Evolutionary conservation across 352 stramenopile genomes (phyloP), one percentile per base, ranked within the genome.

Genomic region (Phytopythium helicoides): DNA sequence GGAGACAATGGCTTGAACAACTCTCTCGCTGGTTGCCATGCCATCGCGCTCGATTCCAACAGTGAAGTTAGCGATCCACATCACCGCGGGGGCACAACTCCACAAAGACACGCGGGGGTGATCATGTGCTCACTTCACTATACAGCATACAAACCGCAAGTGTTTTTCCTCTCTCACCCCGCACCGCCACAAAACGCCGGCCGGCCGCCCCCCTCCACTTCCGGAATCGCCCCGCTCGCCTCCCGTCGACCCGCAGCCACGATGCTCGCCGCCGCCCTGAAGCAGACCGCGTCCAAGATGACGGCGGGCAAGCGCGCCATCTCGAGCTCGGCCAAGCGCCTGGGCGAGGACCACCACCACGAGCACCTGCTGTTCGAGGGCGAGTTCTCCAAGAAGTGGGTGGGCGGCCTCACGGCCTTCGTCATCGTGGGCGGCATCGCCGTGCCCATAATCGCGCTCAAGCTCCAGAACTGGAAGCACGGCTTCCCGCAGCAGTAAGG

Each of bases 391-490:
- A 92, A 90, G 76, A 51, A 62, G 53, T 71, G 79, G 61, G 80
- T 86, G 40, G 72, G 71, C 54, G 73, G 75, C 22, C 40, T 86
- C 56, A 62, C 64, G 25, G 35, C 87, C 18, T 68, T 89, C 56
- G 77, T 92, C 38, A 78, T 87, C 36, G 66, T 74, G 22, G 81
- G 76, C 52, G 84, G 84, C 58, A 60, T 86, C 18, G 74, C 52
- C 38, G 73, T 91, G 25, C 83, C 84, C 40, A 60, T 92, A 52
- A 36, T 69, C 45, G 60, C 86, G 50, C 64, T 82, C 64, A 84
- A 81, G 67, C 89, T 90, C 72, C 84, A 94, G 72, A 94, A 94
- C 81, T 94, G 76, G 75, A 94, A 94, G 80, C 81, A 90, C 72
- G 84, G 84, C 26, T 94, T 94, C 65, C 84, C 84, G 36, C 84